These are phyloP conservation scores for Hypomontagnella monticulosa DNA, from an alignment of 495 filamentous ascomycete species.

Conservation along the genomic window DNA sequence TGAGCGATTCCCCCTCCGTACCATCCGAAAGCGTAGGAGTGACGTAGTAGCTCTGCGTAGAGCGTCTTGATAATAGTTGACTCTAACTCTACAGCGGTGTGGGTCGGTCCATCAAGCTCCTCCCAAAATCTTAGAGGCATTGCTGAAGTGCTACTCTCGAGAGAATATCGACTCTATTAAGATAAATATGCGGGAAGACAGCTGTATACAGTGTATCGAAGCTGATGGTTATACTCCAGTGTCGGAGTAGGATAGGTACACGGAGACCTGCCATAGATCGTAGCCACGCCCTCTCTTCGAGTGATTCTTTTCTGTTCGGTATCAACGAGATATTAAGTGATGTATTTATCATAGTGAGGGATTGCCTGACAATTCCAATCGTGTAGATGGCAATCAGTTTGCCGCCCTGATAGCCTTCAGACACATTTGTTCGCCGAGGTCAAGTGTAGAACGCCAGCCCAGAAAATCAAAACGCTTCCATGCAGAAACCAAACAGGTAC, in stretches of 20 bases:
- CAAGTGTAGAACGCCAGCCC: conserved; percentile 5
- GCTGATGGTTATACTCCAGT: too few relatives aligned
- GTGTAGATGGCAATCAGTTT: conserved; percentile 4
- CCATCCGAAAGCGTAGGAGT: too few relatives aligned
- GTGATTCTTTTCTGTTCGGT: neutral
- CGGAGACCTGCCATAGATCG: neutral
- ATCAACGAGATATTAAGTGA: conserved; percentile 18
- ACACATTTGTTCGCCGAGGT: neutral
- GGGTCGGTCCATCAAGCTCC: too few relatives aligned
- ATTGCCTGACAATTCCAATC: neutral
- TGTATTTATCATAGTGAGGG: neutral
- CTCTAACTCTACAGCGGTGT: too few relatives aligned
- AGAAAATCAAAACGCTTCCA: conserved; percentile 25
- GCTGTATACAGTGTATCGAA: too few relatives aligned
- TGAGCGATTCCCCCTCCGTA: too few relatives aligned
- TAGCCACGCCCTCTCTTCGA: neutral
- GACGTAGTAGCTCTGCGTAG: too few relatives aligned
- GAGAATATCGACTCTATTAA: too few relatives aligned
- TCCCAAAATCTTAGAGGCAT: too few relatives aligned
- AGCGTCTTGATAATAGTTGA: too few relatives aligned
- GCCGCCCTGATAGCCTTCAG: neutral
- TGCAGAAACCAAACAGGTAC: conserved; percentile 16
- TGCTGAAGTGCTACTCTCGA: too few relatives aligned
- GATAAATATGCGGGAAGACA: too few relatives aligned
- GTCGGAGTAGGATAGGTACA: neutral